Percentiles rank a stretch among this genome's conserved stretches.
Evolutionary conservation across 2,329 filamentous ascomycete species (phyloP).

Genomic region (Verticillium tricorpus): DNA sequence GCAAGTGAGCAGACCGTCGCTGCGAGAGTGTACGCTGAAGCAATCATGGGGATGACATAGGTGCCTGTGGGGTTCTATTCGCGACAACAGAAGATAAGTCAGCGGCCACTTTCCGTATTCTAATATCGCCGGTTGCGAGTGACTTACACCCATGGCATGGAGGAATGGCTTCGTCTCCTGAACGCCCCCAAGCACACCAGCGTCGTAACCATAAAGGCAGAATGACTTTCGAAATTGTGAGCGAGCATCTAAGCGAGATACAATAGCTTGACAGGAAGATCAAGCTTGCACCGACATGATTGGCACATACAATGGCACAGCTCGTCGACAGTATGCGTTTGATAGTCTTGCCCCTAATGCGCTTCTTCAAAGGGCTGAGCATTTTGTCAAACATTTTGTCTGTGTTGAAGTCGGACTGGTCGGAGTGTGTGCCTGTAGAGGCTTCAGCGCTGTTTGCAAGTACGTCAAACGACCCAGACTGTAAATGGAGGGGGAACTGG

Average conservation of each 20-base stretch:
- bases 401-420: too few relatives aligned
- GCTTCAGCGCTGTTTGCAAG: too few relatives aligned
- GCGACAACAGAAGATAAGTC: neutral
- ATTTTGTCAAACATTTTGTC: neutral
- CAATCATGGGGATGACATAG: conserved; percentile 11
- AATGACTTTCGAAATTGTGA: conserved; percentile 4
- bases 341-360: conserved; percentile 1
- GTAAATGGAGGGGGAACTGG: neutral
- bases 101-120: neutral
- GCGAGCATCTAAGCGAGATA: neutral
- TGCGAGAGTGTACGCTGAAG: conserved; percentile 9
- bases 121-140: too few relatives aligned
- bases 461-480: neutral
- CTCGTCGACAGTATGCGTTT: neutral
- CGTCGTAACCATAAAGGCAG: conserved; percentile 10
- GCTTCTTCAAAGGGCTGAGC: neutral
- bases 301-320: neutral
- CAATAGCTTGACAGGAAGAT: too few relatives aligned
- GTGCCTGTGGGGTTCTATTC: conserved; percentile 8
- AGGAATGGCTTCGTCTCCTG: conserved; percentile 8
- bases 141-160: conserved; percentile 4
- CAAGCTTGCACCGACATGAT: too few relatives aligned
- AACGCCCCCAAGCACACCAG: conserved; percentile 9
- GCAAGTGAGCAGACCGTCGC: conserved; percentile 9
- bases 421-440: too few relatives aligned